phyloP scores from a whole-genome alignment of 441 rosid species.

The Mallotus repandus region DNA sequence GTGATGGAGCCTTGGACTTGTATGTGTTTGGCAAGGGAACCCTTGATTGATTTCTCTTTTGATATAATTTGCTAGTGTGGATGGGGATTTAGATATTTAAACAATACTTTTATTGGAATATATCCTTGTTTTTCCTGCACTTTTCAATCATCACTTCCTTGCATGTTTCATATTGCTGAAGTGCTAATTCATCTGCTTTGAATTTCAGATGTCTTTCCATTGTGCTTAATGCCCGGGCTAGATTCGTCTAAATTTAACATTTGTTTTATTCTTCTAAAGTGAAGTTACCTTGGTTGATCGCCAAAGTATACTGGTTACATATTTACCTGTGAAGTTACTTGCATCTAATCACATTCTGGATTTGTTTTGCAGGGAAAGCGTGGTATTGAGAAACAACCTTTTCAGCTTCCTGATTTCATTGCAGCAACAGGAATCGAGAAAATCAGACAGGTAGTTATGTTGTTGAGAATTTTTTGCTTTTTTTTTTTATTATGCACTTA shows the following conservation, averaged over 20 bases:
- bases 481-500: neutral
- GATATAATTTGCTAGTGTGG: slow-evolving; percentile 38
- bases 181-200: slow-evolving; percentile 56
- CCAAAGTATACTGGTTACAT: neutral
- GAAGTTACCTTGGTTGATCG: slow-evolving; percentile 25
- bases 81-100: slow-evolving; percentile 39
- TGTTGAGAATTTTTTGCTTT: neutral
- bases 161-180: slow-evolving; percentile 28
- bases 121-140: neutral
- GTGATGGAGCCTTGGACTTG: slow-evolving; percentile 89
- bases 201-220: slow-evolving; percentile 56
- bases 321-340: slow-evolving; percentile 21
- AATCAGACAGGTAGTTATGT: slow-evolving; percentile 80
- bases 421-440: slow-evolving; percentile 99
- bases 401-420: slow-evolving; percentile 99
- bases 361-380: slow-evolving; percentile 87
- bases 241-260: slow-evolving; percentile 29
- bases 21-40: slow-evolving; percentile 79
- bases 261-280: slow-evolving; percentile 18
- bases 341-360: slow-evolving; percentile 45
- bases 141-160: slow-evolving; percentile 10
- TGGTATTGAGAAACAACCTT: slow-evolving; percentile 97
- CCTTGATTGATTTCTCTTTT: slow-evolving; percentile 42
- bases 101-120: slow-evolving; percentile 3
- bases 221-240: slow-evolving; percentile 47